Percentiles rank a stretch among this genome's conserved stretches.
Evolutionary conservation across 352 stramenopile genomes (phyloP).

Genomic region (Phytopythium delawarense): DNA sequence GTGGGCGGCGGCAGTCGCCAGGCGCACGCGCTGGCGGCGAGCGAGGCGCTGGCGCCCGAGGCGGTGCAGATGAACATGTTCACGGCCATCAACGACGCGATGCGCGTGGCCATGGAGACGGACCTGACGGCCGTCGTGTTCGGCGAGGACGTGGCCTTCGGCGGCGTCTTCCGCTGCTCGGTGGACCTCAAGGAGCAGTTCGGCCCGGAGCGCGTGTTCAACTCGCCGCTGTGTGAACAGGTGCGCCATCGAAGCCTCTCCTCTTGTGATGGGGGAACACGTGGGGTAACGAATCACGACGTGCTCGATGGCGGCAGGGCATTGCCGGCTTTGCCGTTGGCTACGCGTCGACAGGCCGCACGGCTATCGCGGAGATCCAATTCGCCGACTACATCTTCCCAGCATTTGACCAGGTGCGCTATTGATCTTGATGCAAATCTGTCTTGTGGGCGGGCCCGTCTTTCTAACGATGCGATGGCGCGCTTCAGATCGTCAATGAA

Average conservation of each 20-base stretch:
- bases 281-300: background rate
- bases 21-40: constrained; percentile 1
- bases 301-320: constrained; percentile 13
- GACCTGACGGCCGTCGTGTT: constrained; percentile 93
- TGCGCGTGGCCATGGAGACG: constrained; percentile 86
- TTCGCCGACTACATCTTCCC: constrained; percentile 98
- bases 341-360: constrained; percentile 94
- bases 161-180: constrained; percentile 97
- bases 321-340: constrained; percentile 96
- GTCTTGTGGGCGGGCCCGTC: background rate
- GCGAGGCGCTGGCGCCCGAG: constrained; percentile 9
- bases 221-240: constrained; percentile 96
- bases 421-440: background rate
- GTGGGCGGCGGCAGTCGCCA: background rate
- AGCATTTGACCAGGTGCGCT: constrained; percentile 85
- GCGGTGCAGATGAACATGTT: constrained; percentile 91
- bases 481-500: constrained; percentile 95
- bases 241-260: constrained; percentile 13
- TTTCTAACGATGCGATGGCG: too few species aligned
- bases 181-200: constrained; percentile 93
- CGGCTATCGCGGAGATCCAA: constrained; percentile 98
- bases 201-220: constrained; percentile 94
- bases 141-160: constrained; percentile 98
- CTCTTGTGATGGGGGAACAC: background rate
- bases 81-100: constrained; percentile 91